These are phyloP conservation scores for Eucalyptus globulus DNA, from an alignment of 345 rosid genomes.

Conservation along the genomic window DNA sequence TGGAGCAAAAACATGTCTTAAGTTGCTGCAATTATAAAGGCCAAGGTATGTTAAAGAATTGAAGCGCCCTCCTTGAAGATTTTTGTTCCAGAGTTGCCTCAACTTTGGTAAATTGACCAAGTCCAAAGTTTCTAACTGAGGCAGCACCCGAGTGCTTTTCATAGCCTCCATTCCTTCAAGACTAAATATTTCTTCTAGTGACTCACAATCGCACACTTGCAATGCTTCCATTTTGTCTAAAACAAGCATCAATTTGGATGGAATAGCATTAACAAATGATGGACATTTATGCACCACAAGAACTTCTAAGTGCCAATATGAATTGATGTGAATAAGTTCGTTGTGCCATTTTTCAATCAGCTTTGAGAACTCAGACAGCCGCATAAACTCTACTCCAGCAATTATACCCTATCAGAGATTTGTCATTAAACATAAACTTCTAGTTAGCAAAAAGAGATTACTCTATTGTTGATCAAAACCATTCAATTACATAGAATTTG, in stretches of 20 bases:
- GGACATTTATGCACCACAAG: not conserved
- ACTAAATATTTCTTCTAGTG: not conserved
- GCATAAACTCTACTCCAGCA: too few species aligned
- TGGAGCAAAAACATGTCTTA: not conserved
- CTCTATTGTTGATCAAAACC: not conserved
- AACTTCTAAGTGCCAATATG: not conserved
- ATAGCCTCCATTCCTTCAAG: not conserved
- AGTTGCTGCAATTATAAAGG: not conserved
- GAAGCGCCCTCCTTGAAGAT: not conserved
- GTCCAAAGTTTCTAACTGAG: rapidly evolving
- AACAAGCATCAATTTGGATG: not conserved
- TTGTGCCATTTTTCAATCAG: too few species aligned
- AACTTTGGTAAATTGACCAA: not conserved
- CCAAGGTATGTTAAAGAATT: rapidly evolving
- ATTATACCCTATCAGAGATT: too few species aligned
- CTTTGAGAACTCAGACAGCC: too few species aligned
- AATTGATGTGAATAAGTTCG: not conserved
- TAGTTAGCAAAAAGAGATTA: not conserved
- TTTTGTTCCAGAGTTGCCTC: too few species aligned
- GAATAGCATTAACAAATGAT: not conserved
- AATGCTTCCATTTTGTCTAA: not conserved
- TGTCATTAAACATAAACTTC: not conserved
- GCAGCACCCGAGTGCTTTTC: not conserved
- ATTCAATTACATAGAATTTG: not conserved
- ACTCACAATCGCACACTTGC: not conserved